Evolutionary conservation across 805 yeast species (phyloP), one percentile per base, ranked within the genome.

Genomic region (Candida loeiensis): DNA sequence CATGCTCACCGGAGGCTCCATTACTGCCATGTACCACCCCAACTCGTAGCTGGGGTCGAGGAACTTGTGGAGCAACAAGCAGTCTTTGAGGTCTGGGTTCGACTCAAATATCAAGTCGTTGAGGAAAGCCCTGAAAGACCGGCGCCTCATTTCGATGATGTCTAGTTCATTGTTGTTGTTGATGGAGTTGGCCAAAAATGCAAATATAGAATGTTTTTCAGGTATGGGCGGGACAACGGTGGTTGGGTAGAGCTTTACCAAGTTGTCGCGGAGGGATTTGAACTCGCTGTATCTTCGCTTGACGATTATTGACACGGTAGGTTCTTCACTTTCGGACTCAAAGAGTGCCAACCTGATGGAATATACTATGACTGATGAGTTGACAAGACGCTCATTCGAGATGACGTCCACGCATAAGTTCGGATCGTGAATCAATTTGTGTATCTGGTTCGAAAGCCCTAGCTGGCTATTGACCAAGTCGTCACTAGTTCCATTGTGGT

Each of bases 11-110:
- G 74, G 74, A 1, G 74, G 72, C 46, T 69, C 74, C 43, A 70
- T 69, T 39, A 75, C 61, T 1, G 75, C 72, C 49, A 74, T 68
- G n/a, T 58, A 54, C 80, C 80, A 77, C 43, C 72, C 63, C 41
- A 63, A 59, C 45, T 73, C 78, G 37, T 65, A 69, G 55, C 63
- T 58, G 4, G 79, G 78, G 48, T 76, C 80, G 24, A 77, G 53
- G 44, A 77, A 77, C 46, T 74, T 73, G 40, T 51, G 64, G 9
- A 75, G 43, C 12, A 77, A 49, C 1, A 53, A 55, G 26, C 77
- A 70, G 9, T 56, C 46, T 18, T 58, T 51, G 5, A 77, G 48
- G 11, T 53, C 55, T 21, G 50, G 48, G 45, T 53, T 41, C 6
- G 62, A 52, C 43, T 64, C 65, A 5, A 53, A 49, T 4, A 64